A percentile compares a stretch with the other conserved stretches of the same genome.
phyloP scores from a whole-genome alignment of 192 early-diverging fungal species.

The Spizellomyces punctatus region DNA sequence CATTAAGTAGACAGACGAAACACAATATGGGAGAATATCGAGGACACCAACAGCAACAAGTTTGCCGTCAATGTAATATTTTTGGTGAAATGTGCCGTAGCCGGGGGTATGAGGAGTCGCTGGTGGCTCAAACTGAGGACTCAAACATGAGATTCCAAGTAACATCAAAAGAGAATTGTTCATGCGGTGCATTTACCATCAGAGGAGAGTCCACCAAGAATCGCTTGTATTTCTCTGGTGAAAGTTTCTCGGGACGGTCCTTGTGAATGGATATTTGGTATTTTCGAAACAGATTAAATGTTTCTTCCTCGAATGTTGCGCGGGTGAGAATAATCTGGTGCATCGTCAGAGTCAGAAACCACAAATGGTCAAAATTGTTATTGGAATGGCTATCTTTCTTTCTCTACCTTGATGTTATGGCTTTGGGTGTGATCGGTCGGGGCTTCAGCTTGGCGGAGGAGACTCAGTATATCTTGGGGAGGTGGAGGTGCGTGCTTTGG shows the following conservation, averaged over 20 bases:
- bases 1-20: constrained; percentile 93
- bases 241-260: constrained; percentile 61
- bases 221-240: constrained; percentile 49
- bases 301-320: constrained; percentile 71
- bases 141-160: neutral
- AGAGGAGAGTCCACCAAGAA: constrained; percentile 85
- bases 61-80: constrained; percentile 80
- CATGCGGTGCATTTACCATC: neutral
- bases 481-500: neutral
- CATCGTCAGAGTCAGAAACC: neutral
- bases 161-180: neutral
- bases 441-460: constrained; percentile 20
- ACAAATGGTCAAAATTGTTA: neutral
- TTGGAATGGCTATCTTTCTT: too few relatives aligned
- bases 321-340: constrained; percentile 60
- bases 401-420: constrained; percentile 40
- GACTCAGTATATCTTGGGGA: neutral
- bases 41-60: constrained; percentile 91
- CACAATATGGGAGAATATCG: constrained; percentile 84
- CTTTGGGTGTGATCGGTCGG: constrained; percentile 2
- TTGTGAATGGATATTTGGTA: constrained; percentile 86
- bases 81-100: constrained; percentile 88
- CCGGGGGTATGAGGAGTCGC: constrained; percentile 35
- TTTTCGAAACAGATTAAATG: constrained; percentile 73
- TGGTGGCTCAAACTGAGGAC: constrained; percentile 9